Conservation (phyloP, 2,329 filamentous ascomycete species). For the Neofusicoccum parvum region DNA sequence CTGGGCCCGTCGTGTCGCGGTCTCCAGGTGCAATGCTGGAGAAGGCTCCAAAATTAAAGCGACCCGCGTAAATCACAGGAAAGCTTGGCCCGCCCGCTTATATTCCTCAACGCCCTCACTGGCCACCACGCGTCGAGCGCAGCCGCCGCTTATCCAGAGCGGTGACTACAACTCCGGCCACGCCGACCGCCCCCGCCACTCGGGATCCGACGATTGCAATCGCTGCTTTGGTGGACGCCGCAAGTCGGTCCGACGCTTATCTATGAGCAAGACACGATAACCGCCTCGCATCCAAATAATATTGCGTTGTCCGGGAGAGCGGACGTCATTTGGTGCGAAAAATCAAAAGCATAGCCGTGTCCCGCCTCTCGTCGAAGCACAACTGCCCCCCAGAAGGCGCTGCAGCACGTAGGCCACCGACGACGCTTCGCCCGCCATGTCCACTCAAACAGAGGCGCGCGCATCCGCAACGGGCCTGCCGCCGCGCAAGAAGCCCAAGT, state of each 20-base stretch:
- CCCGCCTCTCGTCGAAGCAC: no score
- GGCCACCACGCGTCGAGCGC: background rate
- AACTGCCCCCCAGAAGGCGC: background rate
- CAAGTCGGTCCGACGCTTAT: constrained; percentile 18
- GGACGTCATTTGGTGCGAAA: background rate
- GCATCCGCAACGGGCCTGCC: background rate
- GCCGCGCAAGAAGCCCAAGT: constrained; percentile 30
- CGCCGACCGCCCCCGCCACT: background rate
- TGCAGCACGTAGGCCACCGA: background rate
- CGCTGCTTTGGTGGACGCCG: background rate
- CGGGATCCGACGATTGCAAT: constrained; percentile 1
- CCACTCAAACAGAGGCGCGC: background rate
- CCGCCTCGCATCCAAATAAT: background rate
- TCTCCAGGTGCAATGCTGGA: background rate
- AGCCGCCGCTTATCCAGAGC: background rate
- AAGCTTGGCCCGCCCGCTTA: constrained; percentile 9
- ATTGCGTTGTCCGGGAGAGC: background rate
- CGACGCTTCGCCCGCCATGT: background rate
- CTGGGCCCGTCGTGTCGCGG: background rate
- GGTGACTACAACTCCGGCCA: constrained; percentile 5
- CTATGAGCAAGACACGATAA: constrained; percentile 10
- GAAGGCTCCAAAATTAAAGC: background rate
- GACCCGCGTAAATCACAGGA: constrained; percentile 6
- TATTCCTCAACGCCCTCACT: background rate
- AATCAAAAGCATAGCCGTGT: background rate